Evolutionary conservation across 139 green algal genomes (phyloP).

Genomic region (Chlamydomonas schloesseri): DNA sequence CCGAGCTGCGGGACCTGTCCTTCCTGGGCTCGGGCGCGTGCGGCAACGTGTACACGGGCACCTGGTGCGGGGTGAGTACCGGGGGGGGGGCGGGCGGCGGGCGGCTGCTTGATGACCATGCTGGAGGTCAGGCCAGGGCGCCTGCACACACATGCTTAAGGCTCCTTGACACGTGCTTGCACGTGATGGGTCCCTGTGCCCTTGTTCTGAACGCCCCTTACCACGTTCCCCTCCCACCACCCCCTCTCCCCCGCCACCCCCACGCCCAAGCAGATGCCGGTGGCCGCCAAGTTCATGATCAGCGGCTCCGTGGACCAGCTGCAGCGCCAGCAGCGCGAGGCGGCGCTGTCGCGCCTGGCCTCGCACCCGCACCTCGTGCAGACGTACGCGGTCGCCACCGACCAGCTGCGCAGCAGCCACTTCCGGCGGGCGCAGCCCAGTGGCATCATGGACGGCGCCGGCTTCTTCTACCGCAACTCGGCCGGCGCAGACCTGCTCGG

Average conservation of each 20-base stretch:
- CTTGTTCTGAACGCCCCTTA: too few species aligned
- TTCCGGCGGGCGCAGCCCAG: too few species aligned
- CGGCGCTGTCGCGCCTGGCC: slow-evolving; percentile 31
- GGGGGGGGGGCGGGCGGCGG: too few species aligned
- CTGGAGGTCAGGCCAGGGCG: too few species aligned
- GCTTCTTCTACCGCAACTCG: too few species aligned
- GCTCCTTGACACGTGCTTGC: too few species aligned
- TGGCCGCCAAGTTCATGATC: slow-evolving; percentile 46
- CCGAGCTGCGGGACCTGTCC: slow-evolving; percentile 30
- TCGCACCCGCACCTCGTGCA: slow-evolving; percentile 40
- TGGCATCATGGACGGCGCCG: too few species aligned
- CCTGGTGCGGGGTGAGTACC: slow-evolving; percentile 41
- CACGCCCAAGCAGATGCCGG: slow-evolving; percentile 32
- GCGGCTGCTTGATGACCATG: too few species aligned
- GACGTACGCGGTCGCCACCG: slow-evolving; percentile 27
- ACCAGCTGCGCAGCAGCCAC: neutral
- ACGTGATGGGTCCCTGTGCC: too few species aligned
- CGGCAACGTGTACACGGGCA: slow-evolving; percentile 47
- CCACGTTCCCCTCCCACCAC: too few species aligned
- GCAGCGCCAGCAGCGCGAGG: slow-evolving; percentile 39
- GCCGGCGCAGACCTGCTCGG: slow-evolving; percentile 1
- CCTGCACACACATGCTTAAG: too few species aligned
- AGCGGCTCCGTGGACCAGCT: neutral
- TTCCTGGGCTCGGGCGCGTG: slow-evolving; percentile 37
- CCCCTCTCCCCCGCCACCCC: too few species aligned